Evolutionary conservation across 352 stramenopile species (phyloP).

Genomic region (Globisporangium carolinianum): DNA sequence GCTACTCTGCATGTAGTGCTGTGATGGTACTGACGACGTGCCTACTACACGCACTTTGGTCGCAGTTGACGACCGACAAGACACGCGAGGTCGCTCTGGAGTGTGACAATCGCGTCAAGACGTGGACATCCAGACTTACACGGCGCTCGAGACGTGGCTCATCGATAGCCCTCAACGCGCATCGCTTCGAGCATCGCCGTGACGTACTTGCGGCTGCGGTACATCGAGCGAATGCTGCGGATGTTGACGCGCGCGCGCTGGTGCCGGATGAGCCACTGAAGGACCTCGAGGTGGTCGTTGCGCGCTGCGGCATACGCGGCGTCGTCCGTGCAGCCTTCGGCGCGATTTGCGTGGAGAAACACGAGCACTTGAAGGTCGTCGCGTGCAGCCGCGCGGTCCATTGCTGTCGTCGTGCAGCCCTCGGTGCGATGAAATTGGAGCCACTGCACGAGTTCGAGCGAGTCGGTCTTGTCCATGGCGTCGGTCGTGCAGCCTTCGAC

Average conservation of each 20-base stretch:
- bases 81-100: no score
- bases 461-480: constrained; percentile 10
- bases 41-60: no score
- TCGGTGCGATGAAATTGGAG: constrained; percentile 2
- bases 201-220: constrained; percentile 5
- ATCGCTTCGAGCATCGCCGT: constrained; percentile 8
- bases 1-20: no score
- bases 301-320: constrained; percentile 5
- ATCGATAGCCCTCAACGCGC: constrained; percentile 4
- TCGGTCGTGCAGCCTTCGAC: constrained; percentile 10
- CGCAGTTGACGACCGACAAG: no score
- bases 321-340: constrained; percentile 8
- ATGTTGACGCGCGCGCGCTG: constrained; percentile 8
- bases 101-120: no score
- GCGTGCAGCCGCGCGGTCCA: constrained; percentile 7
- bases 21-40: no score
- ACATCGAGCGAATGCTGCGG: constrained; percentile 10
- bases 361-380: constrained; percentile 5
- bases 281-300: constrained; percentile 9
- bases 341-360: constrained; percentile 5
- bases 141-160: neutral
- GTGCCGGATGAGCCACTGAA: constrained; percentile 10
- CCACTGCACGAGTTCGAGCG: constrained; percentile 7
- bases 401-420: constrained; percentile 5
- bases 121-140: no score